Evolutionary conservation across 768 basidiomycete species (phyloP).

Genomic region (Boletus pseudo-olivaceus): DNA sequence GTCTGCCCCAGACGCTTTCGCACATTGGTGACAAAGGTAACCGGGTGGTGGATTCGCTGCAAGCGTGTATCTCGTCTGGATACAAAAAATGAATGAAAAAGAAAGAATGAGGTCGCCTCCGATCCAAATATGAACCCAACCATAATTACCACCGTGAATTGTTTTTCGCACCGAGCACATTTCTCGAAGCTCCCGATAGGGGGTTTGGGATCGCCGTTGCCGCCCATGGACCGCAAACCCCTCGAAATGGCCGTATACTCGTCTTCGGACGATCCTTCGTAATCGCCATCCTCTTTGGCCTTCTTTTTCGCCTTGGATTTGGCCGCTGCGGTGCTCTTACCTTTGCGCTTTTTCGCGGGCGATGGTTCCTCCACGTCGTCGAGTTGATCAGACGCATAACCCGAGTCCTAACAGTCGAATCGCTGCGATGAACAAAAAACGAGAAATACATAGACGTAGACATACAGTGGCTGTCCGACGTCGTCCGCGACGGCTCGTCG

Average conservation of each 20-base stretch:
- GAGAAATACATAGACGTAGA: background rate
- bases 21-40: conserved; percentile 82
- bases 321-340: conserved; percentile 35
- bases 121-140: background rate
- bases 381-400: conserved; percentile 72
- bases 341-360: conserved; percentile 54
- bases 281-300: conserved; percentile 44
- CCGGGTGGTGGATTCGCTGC: conserved; percentile 68
- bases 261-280: conserved; percentile 56
- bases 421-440: background rate
- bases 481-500: conserved; percentile 18
- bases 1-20: conserved; percentile 71
- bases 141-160: conserved; percentile 80
- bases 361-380: conserved; percentile 53
- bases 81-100: background rate
- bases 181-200: conserved; percentile 73
- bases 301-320: conserved; percentile 40
- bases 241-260: conserved; percentile 66
- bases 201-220: conserved; percentile 44
- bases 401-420: conserved; percentile 25
- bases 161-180: conserved; percentile 78
- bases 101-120: background rate
- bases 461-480: conserved; percentile 10
- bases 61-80: conserved; percentile 83
- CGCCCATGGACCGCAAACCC: conserved; percentile 36